Evolutionary conservation across 768 basidiomycete species (phyloP), one percentile per base, ranked within the genome.

Genomic region (Russula sp.): DNA sequence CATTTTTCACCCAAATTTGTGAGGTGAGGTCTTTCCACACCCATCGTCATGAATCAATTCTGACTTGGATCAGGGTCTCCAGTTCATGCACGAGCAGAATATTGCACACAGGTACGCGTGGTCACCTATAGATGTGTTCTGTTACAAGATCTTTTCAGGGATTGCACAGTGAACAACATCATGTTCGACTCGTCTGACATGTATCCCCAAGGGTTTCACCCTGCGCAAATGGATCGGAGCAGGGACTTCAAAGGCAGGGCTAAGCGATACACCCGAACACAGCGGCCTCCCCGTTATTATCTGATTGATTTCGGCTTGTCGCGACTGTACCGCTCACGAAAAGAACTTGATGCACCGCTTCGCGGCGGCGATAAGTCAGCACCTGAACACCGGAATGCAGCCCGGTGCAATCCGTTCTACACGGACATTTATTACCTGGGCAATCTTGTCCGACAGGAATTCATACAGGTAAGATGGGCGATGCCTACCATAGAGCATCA

Each of bases 281-380:
- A 71, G 20, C 65, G 62, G 11, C 70, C 69, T 16, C 68, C 70
- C 2, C 69, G 63, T 55, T 75, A 75, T 53, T 72, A 66, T 51
- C 59, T 75, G 5, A 75, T 73, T 14, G 73, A 75, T 48, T 73
- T 75, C 28, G 72, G 74, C n/a, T 30, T 71, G 11, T 71, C 75
- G 8, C 69, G 65, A 28, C 49, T 55, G 0, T 75, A 75, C 32
- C 30, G 22, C 7, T 55, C 67, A 6, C 44, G 36, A 7, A 32
- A 55, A n/a, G 67, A 58, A 2, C 7, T 65, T 10, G 73, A 73
- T 50, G 22, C 8, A 10, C 63, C 71, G 1, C 62, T 71, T 18
- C 61, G 55, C n/a, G 70, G 70, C 2, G 74, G 70, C 7, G 71
- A 73, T 58, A 68, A 62, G 26, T 48, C 64, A n/a, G 71, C 70